Evolutionary conservation across 208 protist species (phyloP), one percentile per base, ranked within the genome.

Genomic region (Crithidia brevicula): DNA sequence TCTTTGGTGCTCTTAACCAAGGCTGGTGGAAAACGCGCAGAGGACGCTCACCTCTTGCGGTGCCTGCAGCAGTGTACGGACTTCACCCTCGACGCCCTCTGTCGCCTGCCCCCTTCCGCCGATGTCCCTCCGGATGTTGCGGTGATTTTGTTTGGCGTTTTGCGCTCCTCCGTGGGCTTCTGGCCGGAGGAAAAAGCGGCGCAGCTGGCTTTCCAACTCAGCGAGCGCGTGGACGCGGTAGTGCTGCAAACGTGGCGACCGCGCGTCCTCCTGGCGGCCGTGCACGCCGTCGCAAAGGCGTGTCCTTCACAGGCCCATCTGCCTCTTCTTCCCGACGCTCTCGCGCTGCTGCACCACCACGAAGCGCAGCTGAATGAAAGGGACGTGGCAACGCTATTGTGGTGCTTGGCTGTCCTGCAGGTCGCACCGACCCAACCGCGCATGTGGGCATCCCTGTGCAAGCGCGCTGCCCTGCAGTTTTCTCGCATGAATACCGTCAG

Each of bases 221-320:
- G 74, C 18, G 61, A 61, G 50, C 78, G 78, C 28, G 47, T 88
- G 6, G 68, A 75, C 22, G 49, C 61, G 8, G 36, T 80, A 13
- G 59, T 67, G 47, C 57, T 94, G 51, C 65, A 62, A 1, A 46
- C 58, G 3, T 92, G 85, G 89, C 72, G 64, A 43, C 79, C 81
- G n/a, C 66, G 65, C 20, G 77, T 75, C 16, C 61, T 91, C n/a
- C 22, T 92, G 5, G 67, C 59, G 15, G 66, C 61, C 7, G 77
- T 94, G 34, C 81, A 90, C 63, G 70, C 83, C 10, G 60, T 94
- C 30, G 85, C 89, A 6, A 82, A 75, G 54, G 69, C 74, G 16
- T 77, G 74, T 51, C 64, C 81, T 3, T 46, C 52, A 5, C 49
- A 64, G 33, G 49, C 51, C 11, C 31, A 61, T n/a, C 31, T 82